These are phyloP conservation scores for Tolypocladium cylindrosporum DNA, from an alignment of 2,329 filamentous ascomycete species.

Conservation along the genomic window DNA sequence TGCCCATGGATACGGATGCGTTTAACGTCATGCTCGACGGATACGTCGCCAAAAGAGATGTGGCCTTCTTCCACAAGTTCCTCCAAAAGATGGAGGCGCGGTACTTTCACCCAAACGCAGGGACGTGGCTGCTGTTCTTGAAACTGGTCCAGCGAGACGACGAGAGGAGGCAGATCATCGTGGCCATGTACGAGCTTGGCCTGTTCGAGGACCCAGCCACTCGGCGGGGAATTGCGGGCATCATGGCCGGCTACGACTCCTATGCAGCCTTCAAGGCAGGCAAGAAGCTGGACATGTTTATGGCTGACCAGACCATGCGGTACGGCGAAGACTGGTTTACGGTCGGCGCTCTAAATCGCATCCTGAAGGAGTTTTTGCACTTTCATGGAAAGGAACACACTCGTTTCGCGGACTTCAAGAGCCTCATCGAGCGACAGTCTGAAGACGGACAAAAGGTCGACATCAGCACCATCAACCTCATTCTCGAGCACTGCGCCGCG, in stretches of 20 bases:
- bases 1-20: conserved; percentile 33
- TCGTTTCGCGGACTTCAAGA: conserved; percentile 15
- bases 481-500: conserved; percentile 22
- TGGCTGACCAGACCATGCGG: conserved; percentile 27
- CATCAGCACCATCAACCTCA: conserved; percentile 23
- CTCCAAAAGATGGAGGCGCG: conserved; percentile 30
- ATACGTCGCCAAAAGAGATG: conserved; percentile 27
- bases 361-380: conserved; percentile 31
- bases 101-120: conserved; percentile 28
- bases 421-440: conserved; percentile 14
- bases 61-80: conserved; percentile 27
- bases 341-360: conserved; percentile 21
- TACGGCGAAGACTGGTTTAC: conserved; percentile 39
- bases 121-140: conserved; percentile 39
- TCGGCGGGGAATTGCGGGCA: conserved; percentile 26
- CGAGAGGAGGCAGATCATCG: conserved; percentile 34
- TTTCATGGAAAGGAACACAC: conserved; percentile 19
- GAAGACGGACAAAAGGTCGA: conserved; percentile 15
- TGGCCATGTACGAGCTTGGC: conserved; percentile 34
- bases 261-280: conserved; percentile 28
- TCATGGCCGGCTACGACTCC: conserved; percentile 33
- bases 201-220: conserved; percentile 28
- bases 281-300: conserved; percentile 24
- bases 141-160: conserved; percentile 49
- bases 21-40: conserved; percentile 38